Percentiles rank a stretch among this genome's conserved stretches.
Conservation (phyloP, 2,329 filamentous ascomycete species). For the Incumbomyces lentus region DNA sequence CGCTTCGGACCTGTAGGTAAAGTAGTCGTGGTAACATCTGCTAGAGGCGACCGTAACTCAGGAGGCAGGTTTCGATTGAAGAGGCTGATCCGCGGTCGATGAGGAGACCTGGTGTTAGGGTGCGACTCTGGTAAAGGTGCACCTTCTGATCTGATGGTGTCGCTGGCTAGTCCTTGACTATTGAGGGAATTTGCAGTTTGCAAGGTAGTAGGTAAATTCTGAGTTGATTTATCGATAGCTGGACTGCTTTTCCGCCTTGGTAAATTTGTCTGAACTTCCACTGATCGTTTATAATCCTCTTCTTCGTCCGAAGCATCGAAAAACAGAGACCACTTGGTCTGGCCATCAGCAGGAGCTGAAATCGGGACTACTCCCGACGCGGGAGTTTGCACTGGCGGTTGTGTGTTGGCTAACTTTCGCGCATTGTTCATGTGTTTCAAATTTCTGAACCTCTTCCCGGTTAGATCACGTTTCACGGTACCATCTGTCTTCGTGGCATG, state of each 20-base stretch:
- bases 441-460: conserved; percentile 14
- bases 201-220: background rate
- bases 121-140: too few species aligned
- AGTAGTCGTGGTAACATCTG: too few species aligned
- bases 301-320: background rate
- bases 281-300: background rate
- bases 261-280: background rate
- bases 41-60: background rate
- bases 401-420: conserved; percentile 5
- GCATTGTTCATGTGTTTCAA: conserved; percentile 15
- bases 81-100: background rate
- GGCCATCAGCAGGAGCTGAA: too few species aligned
- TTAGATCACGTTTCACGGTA: background rate
- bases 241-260: background rate
- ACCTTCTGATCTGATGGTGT: too few species aligned
- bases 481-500: background rate
- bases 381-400: conserved; percentile 10
- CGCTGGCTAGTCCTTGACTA: too few species aligned
- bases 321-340: too few species aligned
- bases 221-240: background rate
- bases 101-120: too few species aligned
- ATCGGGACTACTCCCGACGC: background rate
- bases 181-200: background rate
- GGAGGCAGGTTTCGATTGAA: background rate
- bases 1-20: too few species aligned